Conservation (phyloP, 768 basidiomycete genomes). For the Boletus rubroflammeus region DNA sequence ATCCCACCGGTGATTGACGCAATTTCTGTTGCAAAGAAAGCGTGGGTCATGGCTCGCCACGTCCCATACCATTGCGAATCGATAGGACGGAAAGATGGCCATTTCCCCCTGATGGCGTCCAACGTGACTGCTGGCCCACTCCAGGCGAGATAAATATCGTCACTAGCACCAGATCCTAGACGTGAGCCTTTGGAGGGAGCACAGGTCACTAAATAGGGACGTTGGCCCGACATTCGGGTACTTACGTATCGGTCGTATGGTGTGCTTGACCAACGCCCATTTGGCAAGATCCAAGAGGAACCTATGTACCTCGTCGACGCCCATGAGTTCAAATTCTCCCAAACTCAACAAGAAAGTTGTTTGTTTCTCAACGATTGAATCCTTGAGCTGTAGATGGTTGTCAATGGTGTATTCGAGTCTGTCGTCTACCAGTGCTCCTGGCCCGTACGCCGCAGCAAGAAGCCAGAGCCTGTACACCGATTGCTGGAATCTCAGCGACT, state of each 20-base stretch:
- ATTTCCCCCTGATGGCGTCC: constrained; percentile 8
- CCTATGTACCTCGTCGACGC: constrained; percentile 15
- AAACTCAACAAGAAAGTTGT: constrained; percentile 5
- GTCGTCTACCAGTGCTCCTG: neutral
- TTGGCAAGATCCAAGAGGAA: constrained; percentile 21
- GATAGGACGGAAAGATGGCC: neutral
- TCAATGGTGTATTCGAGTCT: neutral
- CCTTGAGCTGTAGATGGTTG: neutral
- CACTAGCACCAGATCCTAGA: neutral
- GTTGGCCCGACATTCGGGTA: neutral
- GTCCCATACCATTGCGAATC: constrained; percentile 2
- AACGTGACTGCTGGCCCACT: constrained; percentile 10
- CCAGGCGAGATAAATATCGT: constrained; percentile 13
- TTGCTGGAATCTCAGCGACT: constrained; percentile 31
- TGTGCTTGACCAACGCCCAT: constrained; percentile 9
- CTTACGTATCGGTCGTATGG: neutral
- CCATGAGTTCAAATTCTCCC: constrained; percentile 16
- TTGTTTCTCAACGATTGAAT: constrained; percentile 7
- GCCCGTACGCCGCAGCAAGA: constrained; percentile 10
- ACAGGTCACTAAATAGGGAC: neutral
- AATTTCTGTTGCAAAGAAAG: constrained; percentile 1
- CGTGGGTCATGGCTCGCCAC: constrained; percentile 10
- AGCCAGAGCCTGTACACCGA: constrained; percentile 32
- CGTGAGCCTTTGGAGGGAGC: neutral
- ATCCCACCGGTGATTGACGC: neutral